Evolutionary conservation across 2,329 filamentous ascomycete species (phyloP), one percentile per base, ranked within the genome.

Genomic region (Neonectria neomacrospora): DNA sequence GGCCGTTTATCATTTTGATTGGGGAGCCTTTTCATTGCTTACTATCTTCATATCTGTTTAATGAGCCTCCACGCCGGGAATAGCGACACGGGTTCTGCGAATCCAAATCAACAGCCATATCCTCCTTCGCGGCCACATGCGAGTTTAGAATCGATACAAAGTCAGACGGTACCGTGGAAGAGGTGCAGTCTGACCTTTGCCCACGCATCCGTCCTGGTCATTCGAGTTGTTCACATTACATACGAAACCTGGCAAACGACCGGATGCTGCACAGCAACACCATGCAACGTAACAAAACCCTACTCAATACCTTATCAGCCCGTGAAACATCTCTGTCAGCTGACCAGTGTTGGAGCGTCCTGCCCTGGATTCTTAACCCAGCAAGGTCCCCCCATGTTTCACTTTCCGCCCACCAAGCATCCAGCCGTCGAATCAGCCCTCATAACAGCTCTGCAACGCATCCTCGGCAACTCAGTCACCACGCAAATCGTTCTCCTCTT

Each of bases 331-430:
- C 48, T 39, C 18, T 22, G 22, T 39, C 22, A 16, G 9, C 45
- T 39, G 16, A 18, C 22, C 32, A 44, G 8, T 20, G 37, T 11
- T n/a, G 3, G 37, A 41, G 28, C 37, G 50, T 45, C 48, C 23
- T 44, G 47, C 47, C n/a, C n/a, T 28, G 12, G 7, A 53, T 57
- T 12, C 23, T 30, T 20, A 14, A 11, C 47, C 47, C 10, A 23
- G 20, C 22, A 22, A 22, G 30, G 47, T 26, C 23, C 53, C 50
- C 14, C 20, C 50, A 50, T 34, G 61, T 64, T 64, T 64, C 61
- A 64, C 42, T 30, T 50, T 39, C 23, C 57, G 47, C 56, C 57
- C 47, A 48, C 56, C 37, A 53, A 55, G 39, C 41, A 52, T 23
- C 28, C 14, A 7, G 5, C 41, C 30, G 22, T 56, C 61, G 45